These are phyloP conservation scores for Polytrichum commune DNA, from an alignment of 225 moss, liverwort and hornwort species.

Conservation along the genomic window DNA sequence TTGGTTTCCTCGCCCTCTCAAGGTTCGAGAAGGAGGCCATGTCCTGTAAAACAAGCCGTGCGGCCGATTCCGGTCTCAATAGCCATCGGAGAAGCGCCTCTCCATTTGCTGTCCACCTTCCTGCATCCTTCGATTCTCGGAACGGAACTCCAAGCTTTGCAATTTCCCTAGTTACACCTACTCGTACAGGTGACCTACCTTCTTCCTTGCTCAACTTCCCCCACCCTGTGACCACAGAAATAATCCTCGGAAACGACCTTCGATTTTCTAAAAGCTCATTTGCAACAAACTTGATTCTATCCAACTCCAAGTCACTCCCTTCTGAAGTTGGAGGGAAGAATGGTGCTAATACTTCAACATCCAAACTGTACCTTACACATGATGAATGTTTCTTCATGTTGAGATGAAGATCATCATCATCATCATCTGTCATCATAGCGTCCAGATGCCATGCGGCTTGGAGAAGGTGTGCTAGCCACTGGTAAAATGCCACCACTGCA, in stretches of 20 bases:
- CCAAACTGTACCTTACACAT: neutral
- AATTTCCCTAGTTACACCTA: slow-evolving; percentile 65
- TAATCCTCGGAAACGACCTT: slow-evolving; percentile 50
- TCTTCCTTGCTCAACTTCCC: slow-evolving; percentile 92
- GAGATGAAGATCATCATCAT: slow-evolving; percentile 16
- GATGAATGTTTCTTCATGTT: neutral
- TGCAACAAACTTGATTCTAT: slow-evolving; percentile 3
- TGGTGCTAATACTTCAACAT: slow-evolving; percentile 66
- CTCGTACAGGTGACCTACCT: slow-evolving; percentile 71
- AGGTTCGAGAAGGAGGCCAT: slow-evolving; percentile 7
- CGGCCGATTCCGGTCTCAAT: slow-evolving; percentile 65
- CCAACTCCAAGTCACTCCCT: slow-evolving; percentile 6
- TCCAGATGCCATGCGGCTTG: slow-evolving; percentile 42
- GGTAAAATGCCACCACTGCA: slow-evolving; percentile 81
- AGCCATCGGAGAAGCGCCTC: slow-evolving; percentile 84
- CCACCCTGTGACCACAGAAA: slow-evolving; percentile 93
- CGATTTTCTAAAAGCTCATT: slow-evolving; percentile 17
- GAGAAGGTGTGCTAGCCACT: slow-evolving; percentile 84
- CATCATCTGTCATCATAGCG: slow-evolving; percentile 14
- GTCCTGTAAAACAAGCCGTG: slow-evolving; percentile 66
- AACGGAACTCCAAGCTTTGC: slow-evolving; percentile 74
- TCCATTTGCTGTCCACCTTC: slow-evolving; percentile 81
- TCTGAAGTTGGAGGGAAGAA: slow-evolving; percentile 38
- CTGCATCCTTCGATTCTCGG: slow-evolving; percentile 62
- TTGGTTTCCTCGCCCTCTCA: too few species aligned